phyloP scores from a whole-genome alignment of 768 basidiomycete genomes.

The Pulveroboletus frians region DNA sequence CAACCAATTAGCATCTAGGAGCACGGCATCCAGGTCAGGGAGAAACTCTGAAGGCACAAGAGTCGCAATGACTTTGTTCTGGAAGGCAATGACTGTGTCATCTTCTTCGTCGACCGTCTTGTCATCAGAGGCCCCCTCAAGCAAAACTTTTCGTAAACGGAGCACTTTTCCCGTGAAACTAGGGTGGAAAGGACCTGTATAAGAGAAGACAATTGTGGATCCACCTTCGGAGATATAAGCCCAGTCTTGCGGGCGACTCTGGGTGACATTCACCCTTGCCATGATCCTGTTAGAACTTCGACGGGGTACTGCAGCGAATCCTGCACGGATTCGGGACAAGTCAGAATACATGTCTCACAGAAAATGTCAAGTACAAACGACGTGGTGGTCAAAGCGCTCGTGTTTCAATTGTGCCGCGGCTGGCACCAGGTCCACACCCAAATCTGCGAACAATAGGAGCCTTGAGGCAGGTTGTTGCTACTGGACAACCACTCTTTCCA shows the following conservation, averaged over 20 bases:
- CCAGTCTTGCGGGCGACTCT: constrained; percentile 56
- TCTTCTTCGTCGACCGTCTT: constrained; percentile 32
- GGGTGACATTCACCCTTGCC: constrained; percentile 14
- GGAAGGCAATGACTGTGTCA: constrained; percentile 49
- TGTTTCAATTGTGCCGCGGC: not conserved
- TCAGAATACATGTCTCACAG: not conserved
- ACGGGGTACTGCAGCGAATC: not conserved
- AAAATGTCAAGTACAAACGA: not conserved
- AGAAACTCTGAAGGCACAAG: constrained; percentile 61
- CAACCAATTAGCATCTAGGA: constrained; percentile 53
- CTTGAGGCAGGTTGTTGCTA: not conserved
- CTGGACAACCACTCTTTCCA: not conserved
- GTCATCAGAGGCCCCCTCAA: constrained; percentile 10
- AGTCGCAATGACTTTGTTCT: constrained; percentile 54
- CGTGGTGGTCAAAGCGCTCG: constrained; percentile 5
- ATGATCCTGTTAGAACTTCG: constrained; percentile 3
- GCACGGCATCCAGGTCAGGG: constrained; percentile 49
- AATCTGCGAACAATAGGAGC: constrained; percentile 20
- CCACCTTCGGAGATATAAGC: constrained; percentile 89
- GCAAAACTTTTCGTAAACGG: constrained; percentile 62
- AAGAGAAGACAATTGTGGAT: constrained; percentile 84
- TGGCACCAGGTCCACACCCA: not conserved
- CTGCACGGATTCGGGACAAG: not conserved
- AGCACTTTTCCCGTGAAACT: constrained; percentile 63
- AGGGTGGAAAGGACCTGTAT: constrained; percentile 50